Evolutionary conservation across 345 rosid genomes (phyloP).

Genomic region (Lepidium africanum): DNA sequence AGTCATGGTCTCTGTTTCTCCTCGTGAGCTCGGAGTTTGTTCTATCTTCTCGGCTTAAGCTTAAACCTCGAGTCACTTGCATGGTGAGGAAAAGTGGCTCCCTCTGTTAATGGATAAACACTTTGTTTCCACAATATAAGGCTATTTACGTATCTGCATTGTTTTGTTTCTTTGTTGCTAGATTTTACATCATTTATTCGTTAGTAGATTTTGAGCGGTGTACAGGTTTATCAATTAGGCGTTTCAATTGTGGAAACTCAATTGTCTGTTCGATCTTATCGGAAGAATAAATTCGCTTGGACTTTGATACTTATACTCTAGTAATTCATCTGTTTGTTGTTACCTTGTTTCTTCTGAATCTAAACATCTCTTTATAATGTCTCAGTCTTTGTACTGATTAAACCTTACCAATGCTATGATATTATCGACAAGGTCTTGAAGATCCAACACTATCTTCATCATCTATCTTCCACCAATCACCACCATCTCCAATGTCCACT

Average conservation of each 20-base stretch:
- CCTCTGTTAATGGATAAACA: not conserved
- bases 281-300: conserved; percentile 11
- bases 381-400: no score
- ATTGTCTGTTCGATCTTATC: not conserved
- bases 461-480: conserved; percentile 68
- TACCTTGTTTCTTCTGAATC: not conserved
- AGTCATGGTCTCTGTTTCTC: not conserved
- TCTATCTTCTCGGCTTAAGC: not conserved
- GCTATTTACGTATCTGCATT: conserved; percentile 22
- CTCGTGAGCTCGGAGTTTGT: conserved; percentile 3
- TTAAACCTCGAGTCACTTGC: conserved; percentile 1
- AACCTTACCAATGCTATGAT: no score
- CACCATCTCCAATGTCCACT: conserved; percentile 21
- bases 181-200: conserved; percentile 23
- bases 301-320: conserved; percentile 19
- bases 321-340: conserved; percentile 7
- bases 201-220: conserved; percentile 25
- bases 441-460: conserved; percentile 33
- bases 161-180: conserved; percentile 20
- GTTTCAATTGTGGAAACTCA: conserved; percentile 1
- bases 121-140: conserved; percentile 4
- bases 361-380: not conserved
- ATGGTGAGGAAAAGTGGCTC: not conserved
- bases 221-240: conserved; percentile 15
- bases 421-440: conserved; percentile 8